phyloP scores from a whole-genome alignment of 352 stramenopile species.

The Thalassiosira livingstoniorum region DNA sequence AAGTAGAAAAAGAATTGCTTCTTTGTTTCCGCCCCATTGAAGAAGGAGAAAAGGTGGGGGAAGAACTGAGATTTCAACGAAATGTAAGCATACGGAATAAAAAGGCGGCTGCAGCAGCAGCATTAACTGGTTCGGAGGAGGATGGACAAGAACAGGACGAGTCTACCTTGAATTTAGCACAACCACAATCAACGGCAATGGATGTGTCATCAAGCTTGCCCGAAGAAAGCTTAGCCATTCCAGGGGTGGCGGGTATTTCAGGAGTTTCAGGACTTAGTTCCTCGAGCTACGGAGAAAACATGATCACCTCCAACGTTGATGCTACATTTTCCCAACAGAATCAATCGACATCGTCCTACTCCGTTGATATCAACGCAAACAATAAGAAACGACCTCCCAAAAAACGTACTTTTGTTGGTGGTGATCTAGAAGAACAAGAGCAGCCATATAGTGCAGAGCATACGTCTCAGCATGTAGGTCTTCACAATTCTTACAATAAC shows the following conservation, averaged over 20 bases:
- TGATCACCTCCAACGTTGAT: background rate
- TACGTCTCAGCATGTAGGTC: too few species aligned
- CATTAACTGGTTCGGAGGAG: background rate
- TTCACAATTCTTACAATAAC: too few species aligned
- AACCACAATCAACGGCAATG: too few species aligned
- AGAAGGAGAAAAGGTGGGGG: slow-evolving; percentile 69
- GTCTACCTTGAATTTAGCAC: slow-evolving; percentile 20
- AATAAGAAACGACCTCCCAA: slow-evolving; percentile 42
- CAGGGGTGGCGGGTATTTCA: background rate
- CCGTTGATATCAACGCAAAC: background rate
- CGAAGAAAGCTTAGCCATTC: background rate
- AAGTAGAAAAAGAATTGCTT: slow-evolving; percentile 74
- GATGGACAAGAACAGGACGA: slow-evolving; percentile 5
- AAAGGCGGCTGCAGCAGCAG: too few species aligned
- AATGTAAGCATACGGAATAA: too few species aligned
- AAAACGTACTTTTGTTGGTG: slow-evolving; percentile 37
- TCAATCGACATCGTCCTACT: background rate
- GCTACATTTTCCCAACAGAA: slow-evolving; percentile 22
- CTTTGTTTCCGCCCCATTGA: slow-evolving; percentile 78
- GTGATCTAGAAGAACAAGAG: slow-evolving; percentile 10
- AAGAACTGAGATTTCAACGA: slow-evolving; percentile 63
- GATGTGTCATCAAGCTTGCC: too few species aligned
- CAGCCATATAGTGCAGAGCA: too few species aligned
- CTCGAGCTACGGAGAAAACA: slow-evolving; percentile 15
- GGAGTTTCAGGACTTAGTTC: slow-evolving; percentile 12